Conservation (phyloP, 495 filamentous ascomycete genomes). For the Penicillium salamii region DNA sequence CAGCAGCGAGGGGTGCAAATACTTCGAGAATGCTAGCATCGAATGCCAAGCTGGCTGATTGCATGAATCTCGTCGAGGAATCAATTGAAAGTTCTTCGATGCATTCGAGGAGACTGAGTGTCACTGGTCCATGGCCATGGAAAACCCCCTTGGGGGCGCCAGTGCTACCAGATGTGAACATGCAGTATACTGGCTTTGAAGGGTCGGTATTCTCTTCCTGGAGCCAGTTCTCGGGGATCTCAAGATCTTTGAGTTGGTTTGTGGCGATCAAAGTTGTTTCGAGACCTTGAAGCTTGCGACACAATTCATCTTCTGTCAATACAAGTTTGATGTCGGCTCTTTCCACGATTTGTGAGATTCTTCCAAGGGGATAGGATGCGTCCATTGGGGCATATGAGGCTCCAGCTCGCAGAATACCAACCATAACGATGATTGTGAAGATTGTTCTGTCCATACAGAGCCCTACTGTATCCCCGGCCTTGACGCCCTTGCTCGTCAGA, state of each 20-base stretch:
- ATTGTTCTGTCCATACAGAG: not conserved
- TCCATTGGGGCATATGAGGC: not conserved
- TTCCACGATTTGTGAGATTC: not conserved
- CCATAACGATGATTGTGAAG: not conserved
- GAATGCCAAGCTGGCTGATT: slow-evolving; percentile 51
- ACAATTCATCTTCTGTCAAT: not conserved
- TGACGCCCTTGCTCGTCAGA: not conserved
- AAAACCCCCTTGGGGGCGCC: slow-evolving; percentile 41
- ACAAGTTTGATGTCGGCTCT: not conserved
- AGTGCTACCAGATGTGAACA: slow-evolving; percentile 37
- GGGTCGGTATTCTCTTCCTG: not conserved
- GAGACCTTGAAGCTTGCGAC: not conserved
- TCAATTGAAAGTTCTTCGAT: not conserved
- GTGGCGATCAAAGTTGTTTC: not conserved
- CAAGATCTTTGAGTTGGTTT: not conserved
- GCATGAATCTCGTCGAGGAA: slow-evolving; percentile 25
- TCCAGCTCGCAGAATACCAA: not conserved
- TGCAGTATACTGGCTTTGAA: slow-evolving; percentile 4
- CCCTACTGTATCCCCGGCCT: not conserved
- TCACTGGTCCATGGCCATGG: slow-evolving; percentile 31
- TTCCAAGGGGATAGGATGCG: not conserved
- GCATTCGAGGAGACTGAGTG: not conserved
- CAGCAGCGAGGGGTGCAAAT: slow-evolving; percentile 42
- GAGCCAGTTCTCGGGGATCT: not conserved
- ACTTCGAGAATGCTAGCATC: slow-evolving; percentile 52